Percentiles rank a stretch among this genome's conserved stretches.
Conservation (phyloP, 257 asterid genomes). For the Solanum lignicaule region DNA sequence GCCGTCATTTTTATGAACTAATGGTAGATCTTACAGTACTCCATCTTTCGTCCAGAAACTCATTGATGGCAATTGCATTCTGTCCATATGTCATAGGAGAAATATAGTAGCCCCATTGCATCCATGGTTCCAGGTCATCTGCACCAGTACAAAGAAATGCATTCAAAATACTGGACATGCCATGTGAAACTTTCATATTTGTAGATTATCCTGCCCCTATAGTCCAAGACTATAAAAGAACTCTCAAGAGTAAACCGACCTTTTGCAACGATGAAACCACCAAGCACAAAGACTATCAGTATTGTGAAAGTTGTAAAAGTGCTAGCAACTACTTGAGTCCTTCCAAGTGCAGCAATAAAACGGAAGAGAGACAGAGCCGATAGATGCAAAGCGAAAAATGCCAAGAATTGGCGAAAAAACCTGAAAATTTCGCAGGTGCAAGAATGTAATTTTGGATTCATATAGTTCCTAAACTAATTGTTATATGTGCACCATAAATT, state of each 20-base stretch:
- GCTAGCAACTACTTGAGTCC: conserved; percentile 74
- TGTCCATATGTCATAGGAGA: conserved; percentile 34
- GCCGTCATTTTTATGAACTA: neutral
- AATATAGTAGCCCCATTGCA: conserved; percentile 18
- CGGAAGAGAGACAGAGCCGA: conserved; percentile 88
- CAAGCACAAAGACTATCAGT: conserved; percentile 77
- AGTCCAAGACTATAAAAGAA: neutral
- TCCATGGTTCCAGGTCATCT: conserved; percentile 26
- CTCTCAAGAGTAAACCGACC: conserved; percentile 28
- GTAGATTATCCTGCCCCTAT: neutral
- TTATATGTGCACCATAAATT: neutral
- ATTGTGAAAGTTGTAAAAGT: conserved; percentile 65
- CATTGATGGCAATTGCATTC: conserved; percentile 24
- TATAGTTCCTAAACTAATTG: neutral
- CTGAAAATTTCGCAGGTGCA: conserved; percentile 23
- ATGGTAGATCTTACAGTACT: conserved; percentile 8
- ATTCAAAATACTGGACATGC: neutral
- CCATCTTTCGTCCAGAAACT: conserved; percentile 27
- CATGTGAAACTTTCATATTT: neutral
- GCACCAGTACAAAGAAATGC: neutral
- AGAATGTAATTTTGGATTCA: neutral
- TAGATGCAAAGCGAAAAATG: conserved; percentile 69
- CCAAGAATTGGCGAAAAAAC: conserved; percentile 75
- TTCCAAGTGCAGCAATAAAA: conserved; percentile 69
- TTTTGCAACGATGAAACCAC: conserved; percentile 83